phyloP scores from a whole-genome alignment of 1,284 basidiomycete genomes.

The Malassezia sp. region DNA sequence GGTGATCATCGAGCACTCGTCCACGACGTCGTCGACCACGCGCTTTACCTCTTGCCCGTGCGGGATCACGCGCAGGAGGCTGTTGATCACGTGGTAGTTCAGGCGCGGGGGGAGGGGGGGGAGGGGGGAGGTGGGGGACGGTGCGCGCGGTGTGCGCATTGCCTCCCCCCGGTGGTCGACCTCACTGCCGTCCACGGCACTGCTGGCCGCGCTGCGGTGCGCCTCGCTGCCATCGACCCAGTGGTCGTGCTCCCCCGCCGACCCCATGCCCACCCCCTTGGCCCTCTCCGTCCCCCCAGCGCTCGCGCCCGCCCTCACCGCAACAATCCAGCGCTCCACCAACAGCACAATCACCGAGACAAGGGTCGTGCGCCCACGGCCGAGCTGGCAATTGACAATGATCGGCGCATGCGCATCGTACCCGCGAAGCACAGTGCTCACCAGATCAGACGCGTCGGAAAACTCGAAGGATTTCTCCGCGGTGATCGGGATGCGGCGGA shows the following conservation, averaged over 20 bases:
- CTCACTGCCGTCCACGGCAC: background rate
- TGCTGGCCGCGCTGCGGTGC: background rate
- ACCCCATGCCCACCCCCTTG: background rate
- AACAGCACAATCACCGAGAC: conserved; percentile 77
- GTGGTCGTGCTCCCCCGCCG: background rate
- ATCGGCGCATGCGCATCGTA: conserved; percentile 63
- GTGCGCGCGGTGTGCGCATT: no score
- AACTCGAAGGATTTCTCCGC: conserved; percentile 51
- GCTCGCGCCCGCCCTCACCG: background rate
- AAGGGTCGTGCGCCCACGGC: conserved; percentile 81
- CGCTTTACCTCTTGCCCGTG: conserved; percentile 76
- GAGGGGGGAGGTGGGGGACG: background rate
- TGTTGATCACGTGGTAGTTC: conserved; percentile 58
- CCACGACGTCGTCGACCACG: conserved; percentile 80
- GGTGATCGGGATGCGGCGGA: conserved; percentile 81
- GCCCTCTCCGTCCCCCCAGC: no score
- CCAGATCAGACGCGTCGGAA: conserved; percentile 51
- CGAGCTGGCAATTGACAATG: conserved; percentile 91
- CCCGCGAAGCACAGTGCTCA: conserved; percentile 69
- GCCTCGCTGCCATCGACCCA: no score
- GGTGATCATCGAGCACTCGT: conserved; percentile 64
- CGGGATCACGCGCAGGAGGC: conserved; percentile 75
- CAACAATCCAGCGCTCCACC: conserved; percentile 11
- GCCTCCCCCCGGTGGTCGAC: background rate
- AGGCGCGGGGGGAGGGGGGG: conserved; percentile 9